Conservation (phyloP, 2,329 filamentous ascomycete species). For the Alternaria infectoria region DNA sequence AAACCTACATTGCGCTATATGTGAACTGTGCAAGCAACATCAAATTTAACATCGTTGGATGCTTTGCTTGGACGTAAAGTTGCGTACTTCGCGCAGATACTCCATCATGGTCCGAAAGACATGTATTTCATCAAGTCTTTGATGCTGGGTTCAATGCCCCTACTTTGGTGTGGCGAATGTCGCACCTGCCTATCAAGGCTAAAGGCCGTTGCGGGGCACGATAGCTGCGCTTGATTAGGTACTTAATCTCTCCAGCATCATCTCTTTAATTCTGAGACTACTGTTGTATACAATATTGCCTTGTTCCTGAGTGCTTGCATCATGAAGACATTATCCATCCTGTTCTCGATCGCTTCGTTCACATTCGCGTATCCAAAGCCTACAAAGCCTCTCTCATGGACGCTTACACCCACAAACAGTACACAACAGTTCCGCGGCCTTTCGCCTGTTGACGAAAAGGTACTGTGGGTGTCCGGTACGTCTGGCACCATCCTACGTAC, state of each 20-base stretch:
- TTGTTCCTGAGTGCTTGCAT: neutral
- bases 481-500: constrained; percentile 36
- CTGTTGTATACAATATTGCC: neutral
- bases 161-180: neutral
- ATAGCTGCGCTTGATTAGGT: neutral
- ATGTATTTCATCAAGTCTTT: neutral
- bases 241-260: neutral
- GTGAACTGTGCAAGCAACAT: neutral
- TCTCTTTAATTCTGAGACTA: neutral
- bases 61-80: neutral
- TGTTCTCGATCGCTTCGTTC: neutral
- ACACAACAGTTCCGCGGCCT: constrained; percentile 37
- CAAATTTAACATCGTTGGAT: neutral
- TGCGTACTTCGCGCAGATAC: neutral
- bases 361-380: neutral
- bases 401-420: constrained; percentile 30
- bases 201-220: neutral
- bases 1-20: neutral
- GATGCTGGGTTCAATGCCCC: neutral
- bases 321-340: neutral
- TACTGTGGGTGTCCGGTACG: constrained; percentile 36
- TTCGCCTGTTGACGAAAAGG: constrained; percentile 22
- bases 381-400: constrained; percentile 19
- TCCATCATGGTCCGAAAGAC: neutral
- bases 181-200: constrained; percentile 11